Base-by-base conservation (phyloP, 2,329 filamentous ascomycete genomes). In the Penicillium sp. region DNA sequence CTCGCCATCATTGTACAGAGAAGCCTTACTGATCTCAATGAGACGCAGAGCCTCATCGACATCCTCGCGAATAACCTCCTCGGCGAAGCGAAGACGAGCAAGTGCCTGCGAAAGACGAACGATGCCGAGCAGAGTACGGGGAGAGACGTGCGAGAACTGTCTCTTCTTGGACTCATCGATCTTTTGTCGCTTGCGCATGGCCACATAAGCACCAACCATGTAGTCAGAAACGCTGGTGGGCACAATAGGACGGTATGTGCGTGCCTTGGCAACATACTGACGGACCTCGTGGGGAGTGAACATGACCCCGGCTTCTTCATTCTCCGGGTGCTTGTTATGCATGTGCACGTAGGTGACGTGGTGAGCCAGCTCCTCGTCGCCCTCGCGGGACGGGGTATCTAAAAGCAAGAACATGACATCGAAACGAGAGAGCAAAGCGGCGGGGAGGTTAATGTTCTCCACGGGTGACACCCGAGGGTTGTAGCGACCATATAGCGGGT, bases 371-470 rank as follows among this genome's bases (percentile, higher is more conserved):
- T 96, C 90, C 69, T 95, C 91, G 68, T 99, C 94, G 0, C 85
- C 83, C 64, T 99, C 94, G 60, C 91, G 88, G 18, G 86, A 87
- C 3, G 94, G 93, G 37, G 91, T 96, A 78, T 99, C 94, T 56
- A 99, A 88, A 66, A 99, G 92, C 45, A 99, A 82, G 82, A 97
- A 99, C 63, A 99, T 84, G 63, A 99, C 83, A 73, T 99, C 94
- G 76, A 99, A 99, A 84, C 94, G 90, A 56, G 93, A 97, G 52
- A 99, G 84, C 21, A 99, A 85, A 21, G 94, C 94, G 18, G 94
- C 94, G n/a, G 94, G 94, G 39, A 99, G 86, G 75, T 99, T 99
- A 77, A 99, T 99, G 75, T 99, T 99, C 75, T 99, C 94, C 27
- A 99, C 92, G 0, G 94, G 94, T 0, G 93, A 97, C 65, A 99